Percentiles rank a stretch among this genome's conserved stretches.
These are phyloP conservation scores for Aspergillus viridinutans DNA, from an alignment of 2,329 filamentous ascomycete species.

Conservation along the genomic window DNA sequence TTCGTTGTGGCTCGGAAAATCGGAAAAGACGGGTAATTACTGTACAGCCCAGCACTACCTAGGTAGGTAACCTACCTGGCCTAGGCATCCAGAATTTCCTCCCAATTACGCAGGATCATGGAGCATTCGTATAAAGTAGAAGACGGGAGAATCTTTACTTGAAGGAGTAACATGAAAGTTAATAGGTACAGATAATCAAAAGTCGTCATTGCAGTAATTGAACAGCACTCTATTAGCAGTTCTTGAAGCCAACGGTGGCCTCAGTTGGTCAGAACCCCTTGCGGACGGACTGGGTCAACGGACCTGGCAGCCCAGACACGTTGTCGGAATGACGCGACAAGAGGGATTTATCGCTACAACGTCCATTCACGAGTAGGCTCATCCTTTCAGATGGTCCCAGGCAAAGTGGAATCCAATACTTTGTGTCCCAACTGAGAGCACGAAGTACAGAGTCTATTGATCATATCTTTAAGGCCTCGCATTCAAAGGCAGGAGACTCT, in stretches of 20 bases:
- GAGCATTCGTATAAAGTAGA: too few species aligned
- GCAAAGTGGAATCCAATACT: not conserved
- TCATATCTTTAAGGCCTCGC: too few species aligned
- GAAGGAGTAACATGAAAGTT: not conserved
- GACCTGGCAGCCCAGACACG: not conserved
- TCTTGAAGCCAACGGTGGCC: not conserved
- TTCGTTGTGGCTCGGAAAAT: constrained; percentile 12
- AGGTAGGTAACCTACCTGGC: too few species aligned
- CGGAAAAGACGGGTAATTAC: constrained; percentile 9
- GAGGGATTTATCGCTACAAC: not conserved
- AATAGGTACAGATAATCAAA: not conserved
- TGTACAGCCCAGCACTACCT: not conserved
- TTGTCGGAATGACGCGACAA: not conserved
- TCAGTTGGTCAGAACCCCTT: not conserved
- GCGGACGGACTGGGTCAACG: not conserved
- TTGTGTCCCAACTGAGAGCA: not conserved
- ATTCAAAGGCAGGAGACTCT: too few species aligned
- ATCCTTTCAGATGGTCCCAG: not conserved
- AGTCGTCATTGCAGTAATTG: too few species aligned
- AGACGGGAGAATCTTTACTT: too few species aligned
- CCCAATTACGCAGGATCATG: too few species aligned
- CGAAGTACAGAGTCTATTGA: too few species aligned
- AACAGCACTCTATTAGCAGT: not conserved
- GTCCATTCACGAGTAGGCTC: not conserved
- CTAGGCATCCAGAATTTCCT: not conserved